Conservation (phyloP, 2,329 filamentous ascomycete species). For the Trichoderma koningii region DNA sequence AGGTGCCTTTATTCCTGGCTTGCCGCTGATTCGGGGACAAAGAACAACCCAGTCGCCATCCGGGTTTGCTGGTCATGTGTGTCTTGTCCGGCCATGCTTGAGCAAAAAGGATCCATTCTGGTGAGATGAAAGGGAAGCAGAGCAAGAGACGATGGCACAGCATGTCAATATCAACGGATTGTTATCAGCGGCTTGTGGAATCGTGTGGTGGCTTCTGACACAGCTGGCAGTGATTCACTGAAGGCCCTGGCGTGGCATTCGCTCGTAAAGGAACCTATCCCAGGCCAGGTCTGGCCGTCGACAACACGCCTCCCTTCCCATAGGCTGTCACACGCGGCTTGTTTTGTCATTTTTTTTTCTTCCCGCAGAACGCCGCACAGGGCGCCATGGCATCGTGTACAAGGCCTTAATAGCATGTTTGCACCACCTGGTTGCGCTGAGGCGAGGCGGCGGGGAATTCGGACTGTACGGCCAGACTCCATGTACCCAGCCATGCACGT, state of each 20-base stretch:
- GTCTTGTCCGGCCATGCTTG: not conserved
- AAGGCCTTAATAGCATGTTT: conserved; percentile 20
- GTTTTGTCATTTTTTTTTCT: conserved; percentile 11
- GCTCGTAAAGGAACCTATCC: conserved; percentile 8
- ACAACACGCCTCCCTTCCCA: not conserved
- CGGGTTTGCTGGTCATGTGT: not conserved
- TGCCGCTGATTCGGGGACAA: not conserved
- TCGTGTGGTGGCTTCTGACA: conserved; percentile 1
- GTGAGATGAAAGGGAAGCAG: not conserved
- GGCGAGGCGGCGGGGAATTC: conserved; percentile 17
- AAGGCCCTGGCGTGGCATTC: not conserved
- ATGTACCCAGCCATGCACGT: not conserved
- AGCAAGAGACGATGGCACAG: not conserved
- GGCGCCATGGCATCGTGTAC: conserved; percentile 8
- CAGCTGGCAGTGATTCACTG: not conserved
- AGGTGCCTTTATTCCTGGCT: conserved; percentile 2
- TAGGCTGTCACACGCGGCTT: conserved; percentile 19
- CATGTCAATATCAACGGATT: not conserved
- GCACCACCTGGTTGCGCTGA: conserved; percentile 23
- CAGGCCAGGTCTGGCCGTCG: not conserved
- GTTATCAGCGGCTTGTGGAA: not conserved
- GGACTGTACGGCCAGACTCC: not conserved
- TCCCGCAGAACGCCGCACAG: conserved; percentile 13
- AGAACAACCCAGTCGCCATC: not conserved
- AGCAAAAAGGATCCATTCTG: not conserved